phyloP scores from a whole-genome alignment of 2,329 filamentous ascomycete species.

The Calonectria naviculata region DNA sequence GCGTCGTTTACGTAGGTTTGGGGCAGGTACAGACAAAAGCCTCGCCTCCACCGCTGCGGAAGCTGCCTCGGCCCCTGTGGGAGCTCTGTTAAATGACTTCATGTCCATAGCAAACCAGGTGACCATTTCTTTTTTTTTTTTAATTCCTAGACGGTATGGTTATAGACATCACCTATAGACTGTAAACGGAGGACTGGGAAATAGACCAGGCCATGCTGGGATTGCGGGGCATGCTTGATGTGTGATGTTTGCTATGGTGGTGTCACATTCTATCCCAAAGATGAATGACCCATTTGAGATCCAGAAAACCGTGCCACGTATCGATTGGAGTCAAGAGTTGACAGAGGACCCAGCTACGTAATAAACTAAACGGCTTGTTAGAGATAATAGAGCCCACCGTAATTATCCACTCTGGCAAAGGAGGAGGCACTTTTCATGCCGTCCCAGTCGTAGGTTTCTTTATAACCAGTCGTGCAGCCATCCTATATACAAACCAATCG shows the following conservation, averaged over 20 bases:
- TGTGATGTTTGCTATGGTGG: slow-evolving; percentile 21
- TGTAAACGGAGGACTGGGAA: slow-evolving; percentile 28
- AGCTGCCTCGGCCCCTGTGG: slow-evolving; percentile 72
- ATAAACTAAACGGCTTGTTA: too few relatives aligned
- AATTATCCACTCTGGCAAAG: too few relatives aligned
- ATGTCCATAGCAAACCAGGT: background rate
- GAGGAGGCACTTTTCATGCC: too few relatives aligned
- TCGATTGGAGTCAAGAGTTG: too few relatives aligned
- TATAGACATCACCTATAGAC: slow-evolving; percentile 33
- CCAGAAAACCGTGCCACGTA: background rate
- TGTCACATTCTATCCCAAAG: background rate
- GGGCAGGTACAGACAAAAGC: slow-evolving; percentile 55
- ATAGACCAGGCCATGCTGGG: slow-evolving; percentile 33
- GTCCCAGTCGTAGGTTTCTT: too few relatives aligned
- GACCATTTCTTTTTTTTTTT: background rate
- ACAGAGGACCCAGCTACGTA: too few relatives aligned
- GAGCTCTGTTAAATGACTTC: slow-evolving; percentile 62
- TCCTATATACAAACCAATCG: too few relatives aligned
- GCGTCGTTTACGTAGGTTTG: slow-evolving; percentile 86
- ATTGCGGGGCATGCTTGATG: slow-evolving; percentile 23
- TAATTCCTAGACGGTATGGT: slow-evolving; percentile 9
- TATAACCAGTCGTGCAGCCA: too few relatives aligned
- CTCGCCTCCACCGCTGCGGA: slow-evolving; percentile 43
- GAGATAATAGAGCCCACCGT: too few relatives aligned
- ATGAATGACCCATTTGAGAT: background rate